Evolutionary conservation across 2,329 filamentous ascomycete species (phyloP).

Genomic region (Nothophoma quercina): DNA sequence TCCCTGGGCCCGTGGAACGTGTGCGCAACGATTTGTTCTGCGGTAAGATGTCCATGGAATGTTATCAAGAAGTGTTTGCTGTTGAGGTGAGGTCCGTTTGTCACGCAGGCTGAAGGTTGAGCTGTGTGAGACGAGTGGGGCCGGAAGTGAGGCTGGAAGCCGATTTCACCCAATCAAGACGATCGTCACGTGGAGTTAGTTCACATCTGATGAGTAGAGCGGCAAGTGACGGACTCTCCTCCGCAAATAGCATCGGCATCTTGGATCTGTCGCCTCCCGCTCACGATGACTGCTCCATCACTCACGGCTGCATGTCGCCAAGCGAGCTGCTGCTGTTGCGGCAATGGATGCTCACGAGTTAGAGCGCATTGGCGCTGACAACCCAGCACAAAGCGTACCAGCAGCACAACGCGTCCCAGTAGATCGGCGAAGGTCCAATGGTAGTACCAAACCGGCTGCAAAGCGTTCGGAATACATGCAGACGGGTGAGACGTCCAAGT

Average conservation of each 20-base stretch:
- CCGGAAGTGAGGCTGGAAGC: slow-evolving; percentile 18
- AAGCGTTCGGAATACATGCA: background rate
- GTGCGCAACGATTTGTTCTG: slow-evolving; percentile 12
- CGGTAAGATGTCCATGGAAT: slow-evolving; percentile 17
- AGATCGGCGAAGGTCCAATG: slow-evolving; percentile 23
- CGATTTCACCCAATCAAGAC: slow-evolving; percentile 9
- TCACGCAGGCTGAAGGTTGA: slow-evolving; percentile 15
- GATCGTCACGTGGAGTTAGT: slow-evolving; percentile 10
- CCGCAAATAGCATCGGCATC: background rate
- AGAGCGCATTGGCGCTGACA: slow-evolving; percentile 35
- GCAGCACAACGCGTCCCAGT: slow-evolving; percentile 25
- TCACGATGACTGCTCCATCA: background rate
- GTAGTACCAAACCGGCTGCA: slow-evolving; percentile 11
- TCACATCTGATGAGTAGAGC: background rate
- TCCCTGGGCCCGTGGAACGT: slow-evolving; percentile 15
- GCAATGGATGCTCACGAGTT: slow-evolving; percentile 41
- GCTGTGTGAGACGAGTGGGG: slow-evolving; percentile 20
- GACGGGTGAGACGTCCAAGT: background rate
- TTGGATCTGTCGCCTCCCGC: background rate
- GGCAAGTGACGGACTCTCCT: slow-evolving; percentile 7
- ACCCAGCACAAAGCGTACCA: slow-evolving; percentile 38
- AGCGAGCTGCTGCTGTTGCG: background rate
- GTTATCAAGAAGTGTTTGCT: background rate
- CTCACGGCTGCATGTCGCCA: background rate
- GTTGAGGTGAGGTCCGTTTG: slow-evolving; percentile 1